phyloP scores from a whole-genome alignment of 306 rosid genomes.

The Rosa rugosa region DNA sequence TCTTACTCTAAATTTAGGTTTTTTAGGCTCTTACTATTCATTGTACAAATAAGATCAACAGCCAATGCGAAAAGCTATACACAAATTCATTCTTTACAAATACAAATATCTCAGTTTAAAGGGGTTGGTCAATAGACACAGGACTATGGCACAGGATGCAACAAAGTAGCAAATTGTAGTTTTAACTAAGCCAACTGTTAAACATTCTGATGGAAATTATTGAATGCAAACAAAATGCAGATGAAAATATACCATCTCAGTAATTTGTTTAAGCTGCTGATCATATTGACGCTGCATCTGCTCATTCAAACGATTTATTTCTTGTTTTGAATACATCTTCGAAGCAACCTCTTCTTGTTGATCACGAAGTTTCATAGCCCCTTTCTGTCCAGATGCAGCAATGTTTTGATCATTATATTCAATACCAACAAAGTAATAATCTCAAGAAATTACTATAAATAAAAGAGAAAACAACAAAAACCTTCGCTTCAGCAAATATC shows the following conservation, averaged over 20 bases:
- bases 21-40: not conserved
- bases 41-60: not conserved
- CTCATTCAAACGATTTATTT: conserved; percentile 35
- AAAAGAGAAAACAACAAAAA: conserved; percentile 18
- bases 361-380: conserved; percentile 56
- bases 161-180: not conserved
- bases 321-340: conserved; percentile 48
- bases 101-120: not conserved
- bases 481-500: conserved; percentile 71
- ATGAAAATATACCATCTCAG: conserved; percentile 64
- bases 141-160: not conserved
- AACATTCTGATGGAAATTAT: not conserved
- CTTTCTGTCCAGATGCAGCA: conserved; percentile 45
- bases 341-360: conserved; percentile 55
- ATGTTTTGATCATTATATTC: conserved; percentile 14
- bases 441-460: not conserved
- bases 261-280: conserved; percentile 67
- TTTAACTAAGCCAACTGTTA: not conserved
- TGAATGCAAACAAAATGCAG: conserved; percentile 1
- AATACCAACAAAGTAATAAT: not conserved
- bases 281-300: conserved; percentile 59
- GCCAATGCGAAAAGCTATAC: not conserved
- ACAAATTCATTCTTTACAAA: not conserved
- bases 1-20: not conserved
- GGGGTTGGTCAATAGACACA: not conserved